These are phyloP conservation scores for Hyaloperonospora arabidopsidis DNA, from an alignment of 352 stramenopile species.

Conservation along the genomic window DNA sequence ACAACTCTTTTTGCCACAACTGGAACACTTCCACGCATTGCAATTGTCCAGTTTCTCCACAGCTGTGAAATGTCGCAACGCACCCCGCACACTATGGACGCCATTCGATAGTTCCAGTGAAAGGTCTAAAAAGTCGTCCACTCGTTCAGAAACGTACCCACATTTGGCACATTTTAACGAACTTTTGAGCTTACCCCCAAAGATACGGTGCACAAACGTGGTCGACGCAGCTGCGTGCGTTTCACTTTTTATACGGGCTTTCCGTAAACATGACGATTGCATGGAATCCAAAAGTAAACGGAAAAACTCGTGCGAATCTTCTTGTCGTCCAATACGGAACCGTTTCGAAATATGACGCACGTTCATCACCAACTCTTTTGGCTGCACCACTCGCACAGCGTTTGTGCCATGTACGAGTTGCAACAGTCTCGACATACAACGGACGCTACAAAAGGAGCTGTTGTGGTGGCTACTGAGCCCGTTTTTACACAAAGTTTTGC, in stretches of 20 bases:
- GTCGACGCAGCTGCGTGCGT: constrained; percentile 47
- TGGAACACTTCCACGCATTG: constrained; percentile 84
- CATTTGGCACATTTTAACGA: constrained; percentile 82
- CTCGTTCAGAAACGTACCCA: constrained; percentile 66
- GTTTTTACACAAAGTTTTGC: constrained; percentile 24
- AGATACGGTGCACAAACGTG: constrained; percentile 79
- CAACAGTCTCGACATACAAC: constrained; percentile 60
- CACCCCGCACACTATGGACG: constrained; percentile 62
- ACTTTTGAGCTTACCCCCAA: constrained; percentile 78
- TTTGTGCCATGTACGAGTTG: constrained; percentile 48
- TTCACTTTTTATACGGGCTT: constrained; percentile 66
- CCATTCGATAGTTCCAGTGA: constrained; percentile 81
- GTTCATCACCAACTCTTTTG: constrained; percentile 80
- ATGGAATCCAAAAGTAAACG: constrained; percentile 81
- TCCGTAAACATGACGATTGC: constrained; percentile 66
- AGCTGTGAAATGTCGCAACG: constrained; percentile 76
- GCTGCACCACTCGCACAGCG: constrained; percentile 47
- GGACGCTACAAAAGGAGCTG: constrained; percentile 48
- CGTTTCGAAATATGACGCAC: constrained; percentile 75
- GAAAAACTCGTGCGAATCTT: constrained; percentile 91
- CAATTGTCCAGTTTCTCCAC: constrained; percentile 73
- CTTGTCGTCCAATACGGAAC: constrained; percentile 84
- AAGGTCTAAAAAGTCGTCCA: constrained; percentile 84
- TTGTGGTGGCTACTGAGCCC: constrained; percentile 18
- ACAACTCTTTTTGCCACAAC: constrained; percentile 64